phyloP scores from a whole-genome alignment of 2,329 filamentous ascomycete species.

The Stachybotrys chlorohalonatus region DNA sequence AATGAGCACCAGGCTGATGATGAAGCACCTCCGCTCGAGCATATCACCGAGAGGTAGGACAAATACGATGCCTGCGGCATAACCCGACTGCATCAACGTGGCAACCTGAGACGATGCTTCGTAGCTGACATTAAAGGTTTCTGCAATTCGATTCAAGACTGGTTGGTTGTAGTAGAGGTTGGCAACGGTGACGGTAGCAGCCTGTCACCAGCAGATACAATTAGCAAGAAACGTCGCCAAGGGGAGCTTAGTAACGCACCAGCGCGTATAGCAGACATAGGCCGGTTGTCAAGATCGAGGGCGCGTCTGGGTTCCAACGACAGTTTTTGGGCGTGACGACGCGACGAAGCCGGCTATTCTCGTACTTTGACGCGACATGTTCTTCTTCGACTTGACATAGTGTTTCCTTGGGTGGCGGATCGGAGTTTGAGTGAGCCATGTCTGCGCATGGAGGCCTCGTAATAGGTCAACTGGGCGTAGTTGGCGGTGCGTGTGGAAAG shows the following conservation, averaged over 20 bases:
- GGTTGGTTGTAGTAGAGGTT: conserved; percentile 79
- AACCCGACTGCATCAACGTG: conserved; percentile 71
- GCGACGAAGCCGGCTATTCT: conserved; percentile 11
- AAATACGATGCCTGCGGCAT: conserved; percentile 64
- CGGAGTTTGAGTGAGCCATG: background rate
- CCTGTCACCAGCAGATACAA: conserved; percentile 19
- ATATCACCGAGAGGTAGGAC: conserved; percentile 69
- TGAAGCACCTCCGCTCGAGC: conserved; percentile 58
- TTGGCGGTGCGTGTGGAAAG: too few relatives aligned
- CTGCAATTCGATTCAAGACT: conserved; percentile 65
- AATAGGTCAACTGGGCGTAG: too few relatives aligned
- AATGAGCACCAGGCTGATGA: conserved; percentile 55
- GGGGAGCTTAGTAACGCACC: conserved; percentile 23
- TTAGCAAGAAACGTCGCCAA: background rate
- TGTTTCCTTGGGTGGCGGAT: background rate
- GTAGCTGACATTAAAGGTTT: conserved; percentile 61
- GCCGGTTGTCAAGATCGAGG: conserved; percentile 57
- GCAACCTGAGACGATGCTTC: conserved; percentile 60
- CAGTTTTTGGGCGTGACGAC: conserved; percentile 50
- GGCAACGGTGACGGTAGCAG: conserved; percentile 60
- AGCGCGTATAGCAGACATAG: conserved; percentile 65
- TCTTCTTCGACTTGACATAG: background rate
- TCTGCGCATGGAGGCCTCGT: background rate
- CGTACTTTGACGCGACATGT: conserved; percentile 8
- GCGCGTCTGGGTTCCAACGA: conserved; percentile 57